Conservation (phyloP, 106 monocot species). For the Apostasia ramifera region DNA sequence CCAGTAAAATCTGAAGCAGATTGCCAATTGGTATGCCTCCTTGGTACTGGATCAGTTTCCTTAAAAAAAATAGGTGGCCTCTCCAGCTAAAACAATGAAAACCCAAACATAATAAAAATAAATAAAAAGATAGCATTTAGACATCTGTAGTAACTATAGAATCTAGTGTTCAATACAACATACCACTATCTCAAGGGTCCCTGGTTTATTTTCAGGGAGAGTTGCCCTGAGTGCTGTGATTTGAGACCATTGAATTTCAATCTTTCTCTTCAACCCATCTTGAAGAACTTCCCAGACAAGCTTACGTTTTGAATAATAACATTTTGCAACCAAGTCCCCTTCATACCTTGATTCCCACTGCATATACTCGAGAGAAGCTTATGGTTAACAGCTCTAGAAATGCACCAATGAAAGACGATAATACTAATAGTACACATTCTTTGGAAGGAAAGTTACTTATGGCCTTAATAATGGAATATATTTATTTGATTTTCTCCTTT, state of each 20-base stretch:
- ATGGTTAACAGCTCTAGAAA: no score
- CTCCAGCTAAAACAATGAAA: conserved; percentile 44
- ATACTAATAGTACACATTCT: no score
- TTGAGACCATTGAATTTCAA: conserved; percentile 77
- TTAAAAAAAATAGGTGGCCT: conserved; percentile 85
- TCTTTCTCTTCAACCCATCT: conserved; percentile 71
- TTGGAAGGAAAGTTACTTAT: no score
- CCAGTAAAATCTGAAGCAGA: conserved; percentile 90
- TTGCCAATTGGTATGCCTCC: conserved; percentile 93
- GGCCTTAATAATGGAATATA: no score
- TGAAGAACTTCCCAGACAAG: conserved; percentile 81
- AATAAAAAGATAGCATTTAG: background rate
- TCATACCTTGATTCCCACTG: conserved; percentile 60
- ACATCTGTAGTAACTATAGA: background rate
- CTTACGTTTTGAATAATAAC: conserved; percentile 63
- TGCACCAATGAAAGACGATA: no score
- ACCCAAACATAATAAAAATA: background rate
- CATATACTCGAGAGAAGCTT: background rate
- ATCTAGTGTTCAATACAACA: background rate
- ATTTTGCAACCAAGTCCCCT: conserved; percentile 67
- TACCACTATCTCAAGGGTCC: conserved; percentile 64
- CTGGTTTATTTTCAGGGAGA: conserved; percentile 42
- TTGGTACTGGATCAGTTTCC: conserved; percentile 88
- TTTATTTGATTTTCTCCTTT: no score
- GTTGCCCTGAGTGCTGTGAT: conserved; percentile 54